A percentile compares a stretch with the other conserved stretches of the same genome.
These are phyloP conservation scores for Fusarium sp. DNA, from an alignment of 2,329 filamentous ascomycete species.

Conservation along the genomic window DNA sequence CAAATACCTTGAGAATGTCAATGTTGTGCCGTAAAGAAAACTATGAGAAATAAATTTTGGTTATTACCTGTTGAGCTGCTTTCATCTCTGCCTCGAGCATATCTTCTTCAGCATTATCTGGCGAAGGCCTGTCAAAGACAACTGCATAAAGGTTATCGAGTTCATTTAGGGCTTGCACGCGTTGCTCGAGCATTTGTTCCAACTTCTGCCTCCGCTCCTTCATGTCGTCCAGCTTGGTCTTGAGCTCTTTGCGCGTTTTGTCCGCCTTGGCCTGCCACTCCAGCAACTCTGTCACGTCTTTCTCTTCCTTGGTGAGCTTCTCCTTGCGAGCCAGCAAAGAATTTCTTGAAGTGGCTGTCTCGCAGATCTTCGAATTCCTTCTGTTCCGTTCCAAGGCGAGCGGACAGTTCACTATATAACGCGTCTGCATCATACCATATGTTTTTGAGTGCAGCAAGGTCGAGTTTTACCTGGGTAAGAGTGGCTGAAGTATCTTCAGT, in stretches of 20 bases:
- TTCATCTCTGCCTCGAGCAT: not conserved
- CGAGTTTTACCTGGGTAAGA: not conserved
- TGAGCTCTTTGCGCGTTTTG: not conserved
- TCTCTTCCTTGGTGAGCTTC: not conserved
- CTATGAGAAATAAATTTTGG: accelerated
- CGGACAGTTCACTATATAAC: not conserved
- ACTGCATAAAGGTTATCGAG: not conserved
- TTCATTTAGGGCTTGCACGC: not conserved
- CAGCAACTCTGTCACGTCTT: not conserved
- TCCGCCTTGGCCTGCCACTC: not conserved
- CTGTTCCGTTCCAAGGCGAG: not conserved
- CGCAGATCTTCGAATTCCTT: not conserved
- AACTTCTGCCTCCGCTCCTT: not conserved
- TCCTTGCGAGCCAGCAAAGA: not conserved
- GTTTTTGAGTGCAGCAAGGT: not conserved
- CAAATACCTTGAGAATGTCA: not conserved
- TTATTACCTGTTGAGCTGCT: not conserved
- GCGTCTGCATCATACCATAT: not conserved
- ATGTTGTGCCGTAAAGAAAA: not conserved
- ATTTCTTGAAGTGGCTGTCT: not conserved
- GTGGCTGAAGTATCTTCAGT: not conserved
- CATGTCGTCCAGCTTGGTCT: not conserved
- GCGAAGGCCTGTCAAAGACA: not conserved
- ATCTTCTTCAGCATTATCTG: not conserved
- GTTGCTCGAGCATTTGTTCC: not conserved